phyloP scores from a whole-genome alignment of 192 early-diverging fungal genomes.

The Podila minutissima region DNA sequence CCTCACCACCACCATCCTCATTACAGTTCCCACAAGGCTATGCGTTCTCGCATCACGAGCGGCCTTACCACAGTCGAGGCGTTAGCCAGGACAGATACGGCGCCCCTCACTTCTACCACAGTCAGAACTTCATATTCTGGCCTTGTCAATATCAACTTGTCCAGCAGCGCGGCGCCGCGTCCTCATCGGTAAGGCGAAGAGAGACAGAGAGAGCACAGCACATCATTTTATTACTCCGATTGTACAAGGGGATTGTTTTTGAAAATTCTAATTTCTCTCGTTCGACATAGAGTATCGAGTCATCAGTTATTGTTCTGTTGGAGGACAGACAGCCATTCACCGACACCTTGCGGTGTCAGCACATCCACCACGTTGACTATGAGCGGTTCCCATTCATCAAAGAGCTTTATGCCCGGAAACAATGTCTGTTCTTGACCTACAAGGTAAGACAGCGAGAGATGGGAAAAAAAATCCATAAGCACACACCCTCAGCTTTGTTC shows the following conservation, averaged over 20 bases:
- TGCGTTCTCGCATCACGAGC: not conserved
- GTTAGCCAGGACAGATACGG: constrained; percentile 7
- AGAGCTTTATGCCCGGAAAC: not conserved
- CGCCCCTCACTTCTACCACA: constrained; percentile 13
- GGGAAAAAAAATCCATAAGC: too few species aligned
- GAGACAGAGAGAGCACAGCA: not conserved
- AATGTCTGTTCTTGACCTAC: not conserved
- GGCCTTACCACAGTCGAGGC: not conserved
- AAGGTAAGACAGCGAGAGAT: not conserved
- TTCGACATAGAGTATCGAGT: not conserved
- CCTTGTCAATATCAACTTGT: constrained; percentile 28
- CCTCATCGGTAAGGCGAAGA: too few species aligned
- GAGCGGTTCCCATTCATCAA: not conserved
- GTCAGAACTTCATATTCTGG: constrained; percentile 26
- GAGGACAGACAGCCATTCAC: not conserved
- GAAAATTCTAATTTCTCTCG: not conserved
- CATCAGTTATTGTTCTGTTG: not conserved
- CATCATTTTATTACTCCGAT: constrained; percentile 1
- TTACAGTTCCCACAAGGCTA: not conserved
- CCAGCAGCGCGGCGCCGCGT: constrained; percentile 5
- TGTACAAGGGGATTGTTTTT: not conserved
- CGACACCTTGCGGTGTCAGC: not conserved
- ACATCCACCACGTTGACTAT: not conserved
- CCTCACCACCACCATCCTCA: not conserved
- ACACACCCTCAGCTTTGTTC: not conserved